Percentiles rank a stretch among this genome's conserved stretches.
phyloP scores from a whole-genome alignment of 768 basidiomycete species.

The Psilocybe azurescens region DNA sequence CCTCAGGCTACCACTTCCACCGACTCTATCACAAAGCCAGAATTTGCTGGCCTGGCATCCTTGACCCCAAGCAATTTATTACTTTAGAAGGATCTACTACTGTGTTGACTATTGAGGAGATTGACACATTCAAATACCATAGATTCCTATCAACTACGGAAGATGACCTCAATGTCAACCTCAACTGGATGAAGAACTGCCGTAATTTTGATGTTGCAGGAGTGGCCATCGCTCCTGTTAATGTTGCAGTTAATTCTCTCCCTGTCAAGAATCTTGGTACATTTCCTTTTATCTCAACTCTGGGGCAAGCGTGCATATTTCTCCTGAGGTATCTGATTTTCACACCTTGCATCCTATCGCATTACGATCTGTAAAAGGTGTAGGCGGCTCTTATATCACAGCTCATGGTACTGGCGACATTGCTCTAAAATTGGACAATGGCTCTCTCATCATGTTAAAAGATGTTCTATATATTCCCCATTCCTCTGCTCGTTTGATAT shows the following conservation, averaged over 20 bases:
- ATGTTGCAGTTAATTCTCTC: background rate
- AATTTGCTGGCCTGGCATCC: too few species aligned
- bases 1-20: background rate
- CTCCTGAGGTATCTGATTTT: slow-evolving; percentile 30
- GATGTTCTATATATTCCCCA: slow-evolving; percentile 1
- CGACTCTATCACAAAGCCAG: too few species aligned
- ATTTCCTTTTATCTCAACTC: slow-evolving; percentile 31
- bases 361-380: slow-evolving; percentile 27
- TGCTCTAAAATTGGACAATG: background rate
- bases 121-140: too few species aligned
- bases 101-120: too few species aligned
- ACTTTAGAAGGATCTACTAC: too few species aligned
- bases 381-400: slow-evolving; percentile 29
- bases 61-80: too few species aligned
- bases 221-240: background rate
- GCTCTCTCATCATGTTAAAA: background rate
- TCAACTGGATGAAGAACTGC: too few species aligned
- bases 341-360: slow-evolving; percentile 24
- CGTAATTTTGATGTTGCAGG: background rate
- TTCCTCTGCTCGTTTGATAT: slow-evolving; percentile 15
- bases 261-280: background rate
- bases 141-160: too few species aligned
- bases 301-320: slow-evolving; percentile 30
- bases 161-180: too few species aligned
- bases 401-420: slow-evolving; percentile 32